Conservation (phyloP, 495 filamentous ascomycete species). For the Aspergillus campestris region DNA sequence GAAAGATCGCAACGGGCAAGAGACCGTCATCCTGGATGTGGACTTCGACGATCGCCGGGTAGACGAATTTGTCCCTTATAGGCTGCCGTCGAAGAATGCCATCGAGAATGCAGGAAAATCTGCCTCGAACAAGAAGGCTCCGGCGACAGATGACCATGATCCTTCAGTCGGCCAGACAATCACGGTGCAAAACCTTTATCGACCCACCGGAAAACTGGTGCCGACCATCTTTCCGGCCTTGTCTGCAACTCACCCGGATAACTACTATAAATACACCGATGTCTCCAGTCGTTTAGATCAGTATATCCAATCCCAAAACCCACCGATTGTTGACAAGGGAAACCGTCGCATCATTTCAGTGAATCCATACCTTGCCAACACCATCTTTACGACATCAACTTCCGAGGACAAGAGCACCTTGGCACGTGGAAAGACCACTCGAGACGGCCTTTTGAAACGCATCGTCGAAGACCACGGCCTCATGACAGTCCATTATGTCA, state of each 20-base stretch:
- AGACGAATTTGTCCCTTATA: slow-evolving; percentile 53
- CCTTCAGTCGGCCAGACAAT: slow-evolving; percentile 50
- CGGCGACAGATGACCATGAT: slow-evolving; percentile 32
- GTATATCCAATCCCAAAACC: slow-evolving; percentile 44
- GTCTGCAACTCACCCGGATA: slow-evolving; percentile 34
- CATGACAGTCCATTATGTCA: slow-evolving; percentile 42
- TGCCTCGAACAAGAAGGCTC: slow-evolving; percentile 30
- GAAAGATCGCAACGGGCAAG: slow-evolving; percentile 59
- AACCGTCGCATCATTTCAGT: slow-evolving; percentile 60
- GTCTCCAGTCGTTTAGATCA: slow-evolving; percentile 32
- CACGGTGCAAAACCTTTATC: slow-evolving; percentile 44
- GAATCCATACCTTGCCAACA: slow-evolving; percentile 55
- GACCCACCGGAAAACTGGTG: slow-evolving; percentile 47
- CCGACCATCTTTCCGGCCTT: slow-evolving; percentile 45
- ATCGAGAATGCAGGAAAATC: slow-evolving; percentile 27
- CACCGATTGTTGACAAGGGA: slow-evolving; percentile 43
- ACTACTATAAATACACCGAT: slow-evolving; percentile 45
- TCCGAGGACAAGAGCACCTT: slow-evolving; percentile 49
- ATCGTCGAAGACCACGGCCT: slow-evolving; percentile 43
- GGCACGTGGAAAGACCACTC: slow-evolving; percentile 50
- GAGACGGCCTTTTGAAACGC: slow-evolving; percentile 55
- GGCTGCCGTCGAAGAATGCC: slow-evolving; percentile 40
- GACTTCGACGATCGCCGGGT: slow-evolving; percentile 53
- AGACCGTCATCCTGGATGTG: slow-evolving; percentile 58
- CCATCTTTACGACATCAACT: slow-evolving; percentile 44